Evolutionary conservation across 331 rosid species (phyloP).

Genomic region (Saraca asoca): DNA sequence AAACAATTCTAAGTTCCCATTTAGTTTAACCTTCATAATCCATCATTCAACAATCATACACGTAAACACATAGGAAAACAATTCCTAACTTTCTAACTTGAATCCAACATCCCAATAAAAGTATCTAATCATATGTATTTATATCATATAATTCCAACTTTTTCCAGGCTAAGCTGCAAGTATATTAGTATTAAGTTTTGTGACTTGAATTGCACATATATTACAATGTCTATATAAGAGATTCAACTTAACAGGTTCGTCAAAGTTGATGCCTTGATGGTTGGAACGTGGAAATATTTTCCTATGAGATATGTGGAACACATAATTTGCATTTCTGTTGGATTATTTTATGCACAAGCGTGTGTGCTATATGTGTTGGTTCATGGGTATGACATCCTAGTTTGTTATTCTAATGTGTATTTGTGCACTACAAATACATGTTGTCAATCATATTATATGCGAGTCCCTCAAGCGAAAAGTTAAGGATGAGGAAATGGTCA

Average conservation of each 20-base stretch:
- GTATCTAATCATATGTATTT: no score
- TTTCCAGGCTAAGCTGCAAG: neutral
- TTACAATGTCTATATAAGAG: slow-evolving; percentile 14
- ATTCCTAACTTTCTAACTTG: no score
- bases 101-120: no score
- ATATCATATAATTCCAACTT: no score
- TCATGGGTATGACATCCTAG: neutral
- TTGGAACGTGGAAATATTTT: neutral
- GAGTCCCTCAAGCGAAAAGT: slow-evolving; percentile 56
- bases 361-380: neutral
- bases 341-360: neutral
- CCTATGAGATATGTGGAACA: neutral
- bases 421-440: slow-evolving; percentile 40
- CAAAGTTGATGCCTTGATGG: no score
- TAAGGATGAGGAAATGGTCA: slow-evolving; percentile 54
- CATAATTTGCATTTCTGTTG: no score
- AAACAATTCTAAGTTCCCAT: no score
- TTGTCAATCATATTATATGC: slow-evolving; percentile 46
- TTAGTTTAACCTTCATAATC: no score
- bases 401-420: neutral
- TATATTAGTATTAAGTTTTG: neutral
- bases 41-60: no score
- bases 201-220: neutral
- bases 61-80: no score
- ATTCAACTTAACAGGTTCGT: slow-evolving; percentile 5